Evolutionary conservation across 345 rosid genomes (phyloP), one percentile per base, ranked within the genome.

Genomic region (Lumnitzera littorea): DNA sequence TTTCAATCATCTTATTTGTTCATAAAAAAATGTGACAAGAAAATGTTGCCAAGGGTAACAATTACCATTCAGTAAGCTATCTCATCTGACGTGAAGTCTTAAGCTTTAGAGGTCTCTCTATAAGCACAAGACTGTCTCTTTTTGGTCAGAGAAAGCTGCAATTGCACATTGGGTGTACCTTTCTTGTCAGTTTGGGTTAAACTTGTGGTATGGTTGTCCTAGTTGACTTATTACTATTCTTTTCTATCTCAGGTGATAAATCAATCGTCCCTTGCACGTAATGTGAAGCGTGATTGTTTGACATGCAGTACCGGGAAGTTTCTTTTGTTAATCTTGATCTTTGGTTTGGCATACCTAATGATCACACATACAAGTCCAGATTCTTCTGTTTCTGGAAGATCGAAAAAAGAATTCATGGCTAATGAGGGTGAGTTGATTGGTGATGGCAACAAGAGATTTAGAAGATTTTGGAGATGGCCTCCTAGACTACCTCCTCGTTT

Each of bases 401-500:
- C 60, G 52, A 75, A 57, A 3, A 63, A 75, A 51, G 66, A 69
- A 70, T 15, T 48, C 53, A 51, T 55, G 36, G 68, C 48, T 48
- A 63, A 56, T 59, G 74, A 69, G 69, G 76, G 64, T 65, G 74
- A 78, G 36, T 73, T 60, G 46, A 60, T 67, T 60, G 67, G 60
- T 47, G 80, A 76, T 64, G 60, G 66, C 48, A 67, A 72, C 14
- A 65, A 74, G 31, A 73, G 81, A 67, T 77, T 94, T 64, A 70
- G 72, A 70, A 76, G 60, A 55, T 74, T 94, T 73, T 84, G 72
- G 81, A 82, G 92, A 78, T 86, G 69, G 62, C 77, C 97, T 8
- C 97, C 99, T 4, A 81, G 95, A 74, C 86, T 90, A 72, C 97
- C 97, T 73, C 99, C 96, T 72, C 80, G 84, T 14, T 65, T 94